A percentile compares a stretch with the other conserved stretches of the same genome.
These are phyloP conservation scores for Geoglossum glabrum DNA, from an alignment of 495 filamentous ascomycete genomes.

Conservation along the genomic window DNA sequence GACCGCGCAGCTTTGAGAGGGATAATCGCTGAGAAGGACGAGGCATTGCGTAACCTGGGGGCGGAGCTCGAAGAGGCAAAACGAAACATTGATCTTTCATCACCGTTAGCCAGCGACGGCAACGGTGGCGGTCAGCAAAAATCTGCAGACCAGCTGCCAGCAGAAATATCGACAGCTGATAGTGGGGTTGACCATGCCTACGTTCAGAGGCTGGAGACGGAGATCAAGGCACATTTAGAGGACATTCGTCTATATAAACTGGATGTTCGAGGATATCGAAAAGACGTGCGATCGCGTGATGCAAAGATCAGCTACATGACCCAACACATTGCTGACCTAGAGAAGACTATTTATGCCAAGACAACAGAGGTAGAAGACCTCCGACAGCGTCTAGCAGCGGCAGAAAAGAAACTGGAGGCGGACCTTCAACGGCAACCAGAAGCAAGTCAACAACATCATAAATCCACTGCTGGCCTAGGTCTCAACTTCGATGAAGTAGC, in stretches of 20 bases:
- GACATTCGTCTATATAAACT: slow-evolving; percentile 3
- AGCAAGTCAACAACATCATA: background rate
- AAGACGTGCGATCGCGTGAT: slow-evolving; percentile 2
- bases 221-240: background rate
- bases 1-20: background rate
- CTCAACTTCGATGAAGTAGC: background rate
- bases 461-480: background rate
- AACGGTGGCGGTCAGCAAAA: too few relatives aligned
- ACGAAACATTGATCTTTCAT: background rate
- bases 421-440: background rate
- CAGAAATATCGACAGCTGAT: too few relatives aligned
- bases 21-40: background rate
- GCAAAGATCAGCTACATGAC: background rate
- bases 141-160: too few relatives aligned
- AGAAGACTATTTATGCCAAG: background rate
- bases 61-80: background rate
- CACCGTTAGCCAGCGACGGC: background rate
- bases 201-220: background rate
- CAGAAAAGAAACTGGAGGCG: background rate
- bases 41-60: background rate
- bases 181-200: background rate
- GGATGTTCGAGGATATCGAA: slow-evolving; percentile 2
- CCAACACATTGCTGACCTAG: background rate
- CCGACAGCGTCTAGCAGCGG: background rate
- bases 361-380: background rate